Percentiles rank a stretch among this genome's conserved stretches.
phyloP scores from a whole-genome alignment of 2,329 filamentous ascomycete species.

The Fusarium dlaminii region DNA sequence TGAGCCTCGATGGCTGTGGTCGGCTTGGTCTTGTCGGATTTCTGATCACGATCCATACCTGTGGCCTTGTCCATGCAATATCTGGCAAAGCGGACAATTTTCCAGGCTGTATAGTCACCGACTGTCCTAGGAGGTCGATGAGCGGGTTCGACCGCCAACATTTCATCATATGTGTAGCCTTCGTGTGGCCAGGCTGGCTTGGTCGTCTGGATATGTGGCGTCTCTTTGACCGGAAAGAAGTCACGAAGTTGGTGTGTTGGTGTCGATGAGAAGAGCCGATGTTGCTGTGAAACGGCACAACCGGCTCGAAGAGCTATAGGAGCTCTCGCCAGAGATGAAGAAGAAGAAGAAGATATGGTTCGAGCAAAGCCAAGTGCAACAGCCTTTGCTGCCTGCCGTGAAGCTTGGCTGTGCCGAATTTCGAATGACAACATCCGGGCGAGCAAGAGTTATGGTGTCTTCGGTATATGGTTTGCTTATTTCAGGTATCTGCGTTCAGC shows the following conservation, averaged over 20 bases:
- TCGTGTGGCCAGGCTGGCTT: constrained; percentile 76
- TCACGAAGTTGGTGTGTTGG: constrained; percentile 58
- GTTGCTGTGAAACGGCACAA: constrained; percentile 26
- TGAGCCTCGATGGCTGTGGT: constrained; percentile 63
- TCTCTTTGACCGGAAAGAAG: constrained; percentile 71
- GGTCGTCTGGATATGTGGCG: constrained; percentile 68
- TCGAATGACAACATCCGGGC: constrained; percentile 43
- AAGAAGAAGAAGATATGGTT: constrained; percentile 22
- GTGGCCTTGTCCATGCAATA: constrained; percentile 85
- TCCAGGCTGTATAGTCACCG: constrained; percentile 82
- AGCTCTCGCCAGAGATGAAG: constrained; percentile 18
- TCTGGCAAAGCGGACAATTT: constrained; percentile 77
- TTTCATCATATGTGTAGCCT: constrained; percentile 80
- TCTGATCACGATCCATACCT: constrained; percentile 76
- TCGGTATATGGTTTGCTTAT: neutral
- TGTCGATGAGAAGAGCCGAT: constrained; percentile 61
- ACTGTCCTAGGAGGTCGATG: constrained; percentile 78
- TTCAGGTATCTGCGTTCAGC: constrained; percentile 7
- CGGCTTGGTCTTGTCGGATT: constrained; percentile 66
- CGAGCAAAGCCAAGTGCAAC: constrained; percentile 35
- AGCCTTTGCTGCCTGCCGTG: constrained; percentile 40
- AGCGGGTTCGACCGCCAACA: constrained; percentile 76
- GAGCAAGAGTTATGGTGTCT: constrained; percentile 14
- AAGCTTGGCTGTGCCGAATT: constrained; percentile 33
- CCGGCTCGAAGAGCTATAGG: constrained; percentile 20